Base-by-base conservation (phyloP, 768 basidiomycete genomes). In the Hericium rajendrae region DNA sequence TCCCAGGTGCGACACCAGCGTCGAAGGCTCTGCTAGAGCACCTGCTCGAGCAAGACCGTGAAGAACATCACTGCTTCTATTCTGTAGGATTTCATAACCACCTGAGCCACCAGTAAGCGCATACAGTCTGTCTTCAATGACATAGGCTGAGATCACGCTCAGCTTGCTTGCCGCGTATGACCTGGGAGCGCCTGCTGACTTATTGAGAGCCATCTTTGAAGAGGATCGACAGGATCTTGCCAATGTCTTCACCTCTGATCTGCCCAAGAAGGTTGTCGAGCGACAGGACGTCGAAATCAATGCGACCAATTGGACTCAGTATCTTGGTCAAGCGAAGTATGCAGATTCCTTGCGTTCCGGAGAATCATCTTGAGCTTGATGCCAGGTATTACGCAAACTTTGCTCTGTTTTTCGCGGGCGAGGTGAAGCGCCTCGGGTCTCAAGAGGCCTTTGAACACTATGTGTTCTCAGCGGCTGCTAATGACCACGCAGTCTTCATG, bases 141-240 rank as follows among this genome's bases (percentile, higher is more conserved):
- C n/a, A 15, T 16, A 24, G 43, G 12, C 43, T 46, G 43, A 46
- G n/a, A 24, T 8, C 20, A 18, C 18, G 49, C 15, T 51, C 38
- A 84, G 81, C 59, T 54, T 83, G 10, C 67, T 83, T 2, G 79
- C 80, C 0, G 78, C 79, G 2, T 83, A 82, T 57, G 81, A 83
- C 67, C 63, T 83, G 2, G 81, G 81, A 3, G 80, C 81, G 4
- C 58, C 78, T 15, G 60, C 76, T 0, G 67, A 68, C 8, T 67
- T 78, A 26, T 56, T 84, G 41, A 72, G 77, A 57, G 75, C 76
- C 55, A 79, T 82, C 24, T 80, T 79, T 56, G 74, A 78, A 13
- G 63, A 67, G 6, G 75, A 79, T 51, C 66, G 67, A 2, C 62
- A 65, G 38, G 61, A 59, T 1, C 75, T 77, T 59, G 65, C 75